These are phyloP conservation scores for Pouteria glomerata DNA, from an alignment of 148 eudicot genomes.

Conservation along the genomic window DNA sequence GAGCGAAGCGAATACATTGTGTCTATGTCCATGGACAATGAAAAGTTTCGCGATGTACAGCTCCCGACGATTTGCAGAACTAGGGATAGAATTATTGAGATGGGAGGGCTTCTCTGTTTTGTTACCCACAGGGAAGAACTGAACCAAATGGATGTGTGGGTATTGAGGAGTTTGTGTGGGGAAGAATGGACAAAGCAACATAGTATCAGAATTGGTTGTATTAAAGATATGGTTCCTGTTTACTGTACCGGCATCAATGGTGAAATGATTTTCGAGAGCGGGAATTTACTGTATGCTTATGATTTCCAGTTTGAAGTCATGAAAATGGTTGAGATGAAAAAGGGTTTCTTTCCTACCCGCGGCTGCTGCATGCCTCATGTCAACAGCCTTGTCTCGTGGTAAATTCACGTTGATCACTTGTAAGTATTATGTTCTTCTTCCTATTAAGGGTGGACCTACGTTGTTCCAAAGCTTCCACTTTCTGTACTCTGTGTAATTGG, in stretches of 20 bases:
- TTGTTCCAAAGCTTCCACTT: too few species aligned
- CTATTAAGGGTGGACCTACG: too few species aligned
- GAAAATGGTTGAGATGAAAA: slow-evolving; percentile 21
- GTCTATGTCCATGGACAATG: slow-evolving; percentile 28
- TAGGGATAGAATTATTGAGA: slow-evolving; percentile 30
- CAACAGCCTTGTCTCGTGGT: slow-evolving; percentile 41
- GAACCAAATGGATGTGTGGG: slow-evolving; percentile 39
- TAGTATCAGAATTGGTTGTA: slow-evolving; percentile 11
- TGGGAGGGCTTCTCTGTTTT: slow-evolving; percentile 36
- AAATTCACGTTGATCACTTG: background rate
- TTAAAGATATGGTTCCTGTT: slow-evolving; percentile 30
- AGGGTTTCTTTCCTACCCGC: background rate
- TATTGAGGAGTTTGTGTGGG: slow-evolving; percentile 22
- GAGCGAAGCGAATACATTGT: slow-evolving; percentile 31
- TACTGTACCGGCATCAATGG: slow-evolving; percentile 24
- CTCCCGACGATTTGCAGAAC: slow-evolving; percentile 30
- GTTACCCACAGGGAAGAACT: slow-evolving; percentile 20
- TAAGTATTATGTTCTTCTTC: too few species aligned
- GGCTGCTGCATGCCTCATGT: slow-evolving; percentile 36
- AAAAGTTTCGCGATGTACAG: slow-evolving; percentile 26
- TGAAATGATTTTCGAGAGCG: slow-evolving; percentile 28
- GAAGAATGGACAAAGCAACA: slow-evolving; percentile 37
- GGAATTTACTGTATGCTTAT: slow-evolving; percentile 23
- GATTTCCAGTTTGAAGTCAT: slow-evolving; percentile 18
- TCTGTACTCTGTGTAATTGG: too few species aligned